These are phyloP conservation scores for Lichtheimia hyalospora DNA, from an alignment of 371 early-diverging fungal genomes.

Conservation along the genomic window DNA sequence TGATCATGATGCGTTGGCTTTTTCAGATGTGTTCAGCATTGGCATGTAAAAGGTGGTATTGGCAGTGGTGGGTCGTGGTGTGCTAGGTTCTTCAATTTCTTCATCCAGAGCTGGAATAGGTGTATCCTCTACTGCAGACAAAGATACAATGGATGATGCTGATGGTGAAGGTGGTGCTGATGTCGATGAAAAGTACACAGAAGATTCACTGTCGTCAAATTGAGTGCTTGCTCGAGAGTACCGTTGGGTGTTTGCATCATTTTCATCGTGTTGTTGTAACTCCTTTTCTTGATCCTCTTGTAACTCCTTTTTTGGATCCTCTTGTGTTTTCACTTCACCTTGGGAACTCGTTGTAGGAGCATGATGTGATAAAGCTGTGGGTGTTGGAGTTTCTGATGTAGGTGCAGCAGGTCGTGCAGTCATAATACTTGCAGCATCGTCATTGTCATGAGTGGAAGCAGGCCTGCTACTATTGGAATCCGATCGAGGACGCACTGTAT, in stretches of 20 bases:
- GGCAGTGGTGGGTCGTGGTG: constrained; percentile 1
- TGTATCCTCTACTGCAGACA: neutral
- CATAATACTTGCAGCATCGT: constrained; percentile 2
- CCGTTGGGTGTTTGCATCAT: neutral
- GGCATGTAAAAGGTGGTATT: constrained; percentile 2
- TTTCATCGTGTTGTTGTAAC: neutral
- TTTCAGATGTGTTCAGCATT: constrained; percentile 1
- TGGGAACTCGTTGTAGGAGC: too few species aligned
- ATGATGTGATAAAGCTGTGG: neutral
- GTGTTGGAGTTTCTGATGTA: neutral
- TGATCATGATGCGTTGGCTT: too few species aligned
- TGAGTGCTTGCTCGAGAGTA: constrained; percentile 8
- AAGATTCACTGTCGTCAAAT: constrained; percentile 19
- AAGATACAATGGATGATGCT: constrained; percentile 5
- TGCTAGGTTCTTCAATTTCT: constrained; percentile 2
- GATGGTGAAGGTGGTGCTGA: constrained; percentile 17
- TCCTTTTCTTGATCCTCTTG: too few species aligned
- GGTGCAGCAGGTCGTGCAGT: constrained; percentile 1
- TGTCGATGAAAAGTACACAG: constrained; percentile 23
- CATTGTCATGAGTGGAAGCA: constrained; percentile 1
- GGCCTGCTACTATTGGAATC: too few species aligned
- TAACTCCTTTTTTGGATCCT: neutral
- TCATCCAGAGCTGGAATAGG: constrained; percentile 7
- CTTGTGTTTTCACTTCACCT: neutral
- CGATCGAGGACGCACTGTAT: too few species aligned